Base-by-base conservation (phyloP, 2,329 filamentous ascomycete species). In the Paecilomyces fulvus region DNA sequence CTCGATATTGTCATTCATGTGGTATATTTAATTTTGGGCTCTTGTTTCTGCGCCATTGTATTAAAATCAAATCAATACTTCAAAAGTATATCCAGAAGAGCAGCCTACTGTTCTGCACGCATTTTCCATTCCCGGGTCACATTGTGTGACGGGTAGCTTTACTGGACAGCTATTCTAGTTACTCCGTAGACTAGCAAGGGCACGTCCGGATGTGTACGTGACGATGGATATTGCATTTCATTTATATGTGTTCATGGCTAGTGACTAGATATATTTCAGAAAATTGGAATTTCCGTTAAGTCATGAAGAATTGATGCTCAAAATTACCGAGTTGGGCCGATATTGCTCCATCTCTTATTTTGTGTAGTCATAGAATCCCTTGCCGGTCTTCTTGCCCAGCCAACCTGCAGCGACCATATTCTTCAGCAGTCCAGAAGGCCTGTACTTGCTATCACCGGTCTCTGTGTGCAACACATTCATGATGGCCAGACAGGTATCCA, bases 341-440 rank as follows among this genome's bases (percentile, higher is more conserved):
- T 7, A 7, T 28, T 17, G 37, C 17, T 43, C 17, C 17, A 20
- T n/a, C 37, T n/a, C n/a, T 43, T 43, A 43, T 14, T 37, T 37
- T 7, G 17, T 4, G 72, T 96, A 95, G 57, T 94, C 88, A 68
- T 96, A 96, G 72, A 96, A 96, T 2, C 94, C 94, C 77, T 94
- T 96, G 23, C 92, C 92, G 65, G 84, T 89, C 84, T 99, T 99
- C 85, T 96, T 97, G 20, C 94, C 94, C 60, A 96, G 69, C 94
- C 94, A 99, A 1, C 94, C 94, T 17, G 94, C 94, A 79, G 95
- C 91, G 1, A 99, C 94, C 91, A 97, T 97, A 75, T 95, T 95
- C 68, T 84, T 83, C 63, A 99, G 75, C 63, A 97, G 75, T 21
- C 96, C 89, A 51, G 89, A 88, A 1, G 94, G 92, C 50, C 94